Conservation (phyloP, 352 stramenopile genomes). For the Globisporangium ultimum region DNA sequence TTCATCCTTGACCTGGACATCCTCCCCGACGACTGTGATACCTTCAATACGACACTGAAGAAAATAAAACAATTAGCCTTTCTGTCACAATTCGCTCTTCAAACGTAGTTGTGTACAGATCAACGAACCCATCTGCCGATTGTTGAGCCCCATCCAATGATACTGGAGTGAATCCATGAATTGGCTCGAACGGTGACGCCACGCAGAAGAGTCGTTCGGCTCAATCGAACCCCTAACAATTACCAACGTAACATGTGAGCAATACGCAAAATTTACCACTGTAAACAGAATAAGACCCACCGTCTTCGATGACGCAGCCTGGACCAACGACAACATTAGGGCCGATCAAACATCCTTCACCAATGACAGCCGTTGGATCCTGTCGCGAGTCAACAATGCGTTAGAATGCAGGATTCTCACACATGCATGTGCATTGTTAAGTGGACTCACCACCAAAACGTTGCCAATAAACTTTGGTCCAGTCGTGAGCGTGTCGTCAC, state of each 20-base stretch:
- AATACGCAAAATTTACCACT: no score
- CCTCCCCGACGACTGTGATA: slow-evolving; percentile 81
- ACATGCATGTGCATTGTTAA: neutral
- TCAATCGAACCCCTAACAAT: slow-evolving; percentile 67
- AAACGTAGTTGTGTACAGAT: neutral
- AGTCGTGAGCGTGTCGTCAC: slow-evolving; percentile 36
- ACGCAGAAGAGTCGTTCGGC: slow-evolving; percentile 73
- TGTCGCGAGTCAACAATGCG: slow-evolving; percentile 1
- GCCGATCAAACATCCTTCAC: slow-evolving; percentile 75
- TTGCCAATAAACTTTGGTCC: slow-evolving; percentile 80
- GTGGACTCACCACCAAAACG: slow-evolving; percentile 60
- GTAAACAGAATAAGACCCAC: slow-evolving; percentile 16
- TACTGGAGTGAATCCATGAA: slow-evolving; percentile 85
- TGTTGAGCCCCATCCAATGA: slow-evolving; percentile 87
- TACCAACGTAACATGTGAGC: neutral
- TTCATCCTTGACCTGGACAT: slow-evolving; percentile 87
- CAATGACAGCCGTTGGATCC: slow-evolving; percentile 74
- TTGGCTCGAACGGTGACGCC: slow-evolving; percentile 76
- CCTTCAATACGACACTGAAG: slow-evolving; percentile 78
- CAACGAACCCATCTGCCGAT: slow-evolving; percentile 72
- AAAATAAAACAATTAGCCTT: slow-evolving; percentile 1
- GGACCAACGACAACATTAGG: slow-evolving; percentile 84
- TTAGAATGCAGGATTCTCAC: neutral
- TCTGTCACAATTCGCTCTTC: neutral
- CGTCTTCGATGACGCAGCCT: slow-evolving; percentile 82